phyloP scores from a whole-genome alignment of 176 grass and related monocot genomes.

The Cenchrus purpureus region DNA sequence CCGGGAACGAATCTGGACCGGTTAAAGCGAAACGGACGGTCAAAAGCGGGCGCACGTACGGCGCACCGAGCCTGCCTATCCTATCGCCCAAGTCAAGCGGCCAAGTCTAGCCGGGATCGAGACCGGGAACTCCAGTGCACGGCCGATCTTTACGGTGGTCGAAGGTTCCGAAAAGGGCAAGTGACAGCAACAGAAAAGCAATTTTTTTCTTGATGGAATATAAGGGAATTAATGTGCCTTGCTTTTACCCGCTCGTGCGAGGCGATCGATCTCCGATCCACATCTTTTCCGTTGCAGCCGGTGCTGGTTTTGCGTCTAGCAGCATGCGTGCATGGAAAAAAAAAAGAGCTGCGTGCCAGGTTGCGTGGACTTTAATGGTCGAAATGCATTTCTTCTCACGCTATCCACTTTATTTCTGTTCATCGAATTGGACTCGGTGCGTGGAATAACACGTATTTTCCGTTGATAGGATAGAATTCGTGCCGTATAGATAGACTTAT shows the following conservation, averaged over 20 bases:
- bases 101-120: not conserved
- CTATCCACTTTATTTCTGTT: not conserved
- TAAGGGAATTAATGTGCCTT: too few relatives aligned
- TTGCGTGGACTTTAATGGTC: not conserved
- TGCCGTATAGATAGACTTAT: not conserved
- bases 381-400: not conserved
- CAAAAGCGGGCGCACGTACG: not conserved
- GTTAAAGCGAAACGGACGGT: not conserved
- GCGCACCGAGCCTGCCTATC: not conserved
- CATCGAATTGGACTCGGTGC: not conserved
- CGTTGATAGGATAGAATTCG: not conserved
- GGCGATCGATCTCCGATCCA: not conserved
- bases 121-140: not conserved
- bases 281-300: too few relatives aligned
- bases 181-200: not conserved
- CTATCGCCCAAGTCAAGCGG: not conserved
- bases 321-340: not conserved
- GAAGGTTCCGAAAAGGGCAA: not conserved
- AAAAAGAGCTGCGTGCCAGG: too few relatives aligned
- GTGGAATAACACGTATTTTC: not conserved
- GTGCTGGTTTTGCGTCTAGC: conserved; percentile 1
- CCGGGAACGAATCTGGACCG: not conserved
- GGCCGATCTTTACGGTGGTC: not conserved
- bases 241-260: not conserved
- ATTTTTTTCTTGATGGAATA: not conserved